These are phyloP conservation scores for Plantago major DNA, from an alignment of 257 asterid species.

Conservation along the genomic window DNA sequence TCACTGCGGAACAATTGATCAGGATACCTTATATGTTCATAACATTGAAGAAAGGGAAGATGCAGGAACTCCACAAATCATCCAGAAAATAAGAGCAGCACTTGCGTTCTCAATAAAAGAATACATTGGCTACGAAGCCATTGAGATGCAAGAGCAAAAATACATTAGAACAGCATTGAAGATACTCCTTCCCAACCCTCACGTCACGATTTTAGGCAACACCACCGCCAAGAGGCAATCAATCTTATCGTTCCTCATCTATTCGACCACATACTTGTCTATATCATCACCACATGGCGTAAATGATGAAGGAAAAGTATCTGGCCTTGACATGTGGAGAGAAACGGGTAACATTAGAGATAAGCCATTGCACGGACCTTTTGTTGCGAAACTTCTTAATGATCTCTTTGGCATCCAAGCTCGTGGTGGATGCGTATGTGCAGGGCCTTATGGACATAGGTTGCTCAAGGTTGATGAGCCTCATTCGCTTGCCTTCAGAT, in stretches of 20 bases:
- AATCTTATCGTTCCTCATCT: conserved; percentile 52
- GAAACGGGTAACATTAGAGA: conserved; percentile 21
- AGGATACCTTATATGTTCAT: conserved; percentile 58
- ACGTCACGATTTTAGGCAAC: conserved; percentile 46
- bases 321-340: conserved; percentile 26
- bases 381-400: conserved; percentile 63
- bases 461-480: conserved; percentile 39
- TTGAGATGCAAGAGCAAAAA: conserved; percentile 30
- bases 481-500: conserved; percentile 38
- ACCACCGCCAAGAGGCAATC: conserved; percentile 40
- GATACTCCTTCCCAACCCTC: conserved; percentile 38
- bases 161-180: conserved; percentile 38
- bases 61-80: conserved; percentile 69
- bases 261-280: conserved; percentile 28
- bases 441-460: conserved; percentile 68
- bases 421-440: conserved; percentile 82
- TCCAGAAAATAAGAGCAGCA: conserved; percentile 61
- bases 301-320: neutral
- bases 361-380: conserved; percentile 63
- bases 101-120: conserved; percentile 62
- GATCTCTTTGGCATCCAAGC: conserved; percentile 77
- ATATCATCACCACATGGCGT: neutral
- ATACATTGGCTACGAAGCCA: conserved; percentile 40
- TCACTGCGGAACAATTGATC: neutral
- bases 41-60: conserved; percentile 70